Percentiles rank a stretch among this genome's conserved stretches.
phyloP scores from a whole-genome alignment of 345 rosid genomes.

The Citrus trifoliata region DNA sequence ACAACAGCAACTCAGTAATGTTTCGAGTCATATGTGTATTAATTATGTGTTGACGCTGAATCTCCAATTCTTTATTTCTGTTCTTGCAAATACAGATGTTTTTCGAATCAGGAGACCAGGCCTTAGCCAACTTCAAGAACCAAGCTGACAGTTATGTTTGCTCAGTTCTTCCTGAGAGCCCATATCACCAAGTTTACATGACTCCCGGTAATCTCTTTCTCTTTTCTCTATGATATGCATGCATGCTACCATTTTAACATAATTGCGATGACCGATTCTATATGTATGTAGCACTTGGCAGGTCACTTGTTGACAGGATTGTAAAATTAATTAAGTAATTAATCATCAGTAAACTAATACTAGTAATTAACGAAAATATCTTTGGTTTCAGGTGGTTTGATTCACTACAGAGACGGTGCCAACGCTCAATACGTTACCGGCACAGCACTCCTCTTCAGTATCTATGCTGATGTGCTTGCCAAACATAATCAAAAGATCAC shows the following conservation, averaged over 20 bases:
- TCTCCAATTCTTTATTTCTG: background rate
- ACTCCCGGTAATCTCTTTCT: slow-evolving; percentile 46
- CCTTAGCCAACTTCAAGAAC: slow-evolving; percentile 43
- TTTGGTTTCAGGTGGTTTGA: slow-evolving; percentile 56
- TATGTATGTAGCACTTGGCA: no score
- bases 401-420: slow-evolving; percentile 86
- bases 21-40: no score
- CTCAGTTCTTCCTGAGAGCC: slow-evolving; percentile 69
- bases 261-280: no score
- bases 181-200: slow-evolving; percentile 52
- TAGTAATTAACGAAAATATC: no score
- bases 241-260: no score
- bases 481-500: slow-evolving; percentile 38
- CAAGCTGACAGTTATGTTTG: slow-evolving; percentile 78
- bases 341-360: no score
- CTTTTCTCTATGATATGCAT: no score
- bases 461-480: slow-evolving; percentile 52
- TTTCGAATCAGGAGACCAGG: slow-evolving; percentile 38
- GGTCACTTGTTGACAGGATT: no score
- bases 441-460: slow-evolving; percentile 49
- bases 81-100: slow-evolving; percentile 41
- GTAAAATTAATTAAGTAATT: no score
- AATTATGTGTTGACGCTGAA: no score
- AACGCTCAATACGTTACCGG: slow-evolving; percentile 76
- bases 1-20: background rate